phyloP scores from a whole-genome alignment of 768 basidiomycete species.

The Collybiopsis luxurians region DNA sequence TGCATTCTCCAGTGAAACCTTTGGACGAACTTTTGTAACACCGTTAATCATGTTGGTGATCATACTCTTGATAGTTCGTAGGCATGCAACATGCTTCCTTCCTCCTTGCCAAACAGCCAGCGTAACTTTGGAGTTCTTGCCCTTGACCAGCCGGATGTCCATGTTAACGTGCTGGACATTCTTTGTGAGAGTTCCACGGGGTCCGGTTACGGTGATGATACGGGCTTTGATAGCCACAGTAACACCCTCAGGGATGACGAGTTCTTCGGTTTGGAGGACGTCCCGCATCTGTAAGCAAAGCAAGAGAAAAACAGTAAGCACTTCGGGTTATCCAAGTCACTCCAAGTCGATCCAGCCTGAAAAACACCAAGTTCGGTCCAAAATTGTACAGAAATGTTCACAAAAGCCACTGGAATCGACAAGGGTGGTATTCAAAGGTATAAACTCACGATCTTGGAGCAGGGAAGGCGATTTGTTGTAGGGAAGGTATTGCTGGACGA shows the following conservation, averaged over 20 bases:
- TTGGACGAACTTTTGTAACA: conserved; percentile 77
- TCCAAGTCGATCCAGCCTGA: not conserved
- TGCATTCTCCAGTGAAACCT: no score
- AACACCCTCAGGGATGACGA: conserved; percentile 84
- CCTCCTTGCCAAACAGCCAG: conserved; percentile 98
- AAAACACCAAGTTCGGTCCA: not conserved
- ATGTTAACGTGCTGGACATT: conserved; percentile 91
- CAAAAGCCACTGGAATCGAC: not conserved
- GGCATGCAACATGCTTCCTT: conserved; percentile 97
- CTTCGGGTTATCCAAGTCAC: conserved; percentile 34
- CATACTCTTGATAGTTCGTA: conserved; percentile 92
- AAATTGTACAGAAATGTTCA: not conserved
- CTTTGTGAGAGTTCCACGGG: conserved; percentile 91
- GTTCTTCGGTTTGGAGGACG: conserved; percentile 91
- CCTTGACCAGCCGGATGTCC: conserved; percentile 84
- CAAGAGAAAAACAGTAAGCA: conserved; percentile 25
- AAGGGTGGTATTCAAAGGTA: not conserved
- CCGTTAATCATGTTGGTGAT: conserved; percentile 98
- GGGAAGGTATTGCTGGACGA: no score
- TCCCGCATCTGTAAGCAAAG: conserved; percentile 91
- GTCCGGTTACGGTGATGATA: conserved; percentile 87
- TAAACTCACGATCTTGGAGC: conserved; percentile 1
- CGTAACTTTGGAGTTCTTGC: conserved; percentile 75
- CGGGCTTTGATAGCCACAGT: conserved; percentile 88
- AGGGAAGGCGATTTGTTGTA: not conserved